phyloP scores from a whole-genome alignment of 208 protist species.

The Entamoeba invadens region DNA sequence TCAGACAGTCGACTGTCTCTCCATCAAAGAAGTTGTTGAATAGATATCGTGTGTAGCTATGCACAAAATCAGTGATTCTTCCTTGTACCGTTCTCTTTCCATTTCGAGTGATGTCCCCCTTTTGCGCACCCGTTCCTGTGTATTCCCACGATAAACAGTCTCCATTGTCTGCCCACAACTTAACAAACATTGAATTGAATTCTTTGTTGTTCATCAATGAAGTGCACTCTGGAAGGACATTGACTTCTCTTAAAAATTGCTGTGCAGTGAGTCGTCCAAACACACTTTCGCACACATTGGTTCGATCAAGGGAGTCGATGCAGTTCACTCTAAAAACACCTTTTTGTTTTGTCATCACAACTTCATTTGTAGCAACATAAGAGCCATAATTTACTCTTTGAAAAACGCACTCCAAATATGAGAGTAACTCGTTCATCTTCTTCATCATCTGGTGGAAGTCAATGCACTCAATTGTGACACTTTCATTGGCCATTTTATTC shows the following conservation, averaged over 20 bases:
- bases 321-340: slow-evolving; percentile 35
- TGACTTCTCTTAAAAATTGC: neutral
- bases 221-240: neutral
- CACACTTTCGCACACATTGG: slow-evolving; percentile 23
- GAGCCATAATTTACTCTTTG: neutral
- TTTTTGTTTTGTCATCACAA: neutral
- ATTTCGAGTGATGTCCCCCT: slow-evolving; percentile 16
- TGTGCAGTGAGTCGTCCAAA: slow-evolving; percentile 1
- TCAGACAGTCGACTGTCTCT: slow-evolving; percentile 16
- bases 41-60: slow-evolving; percentile 8
- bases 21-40: slow-evolving; percentile 31
- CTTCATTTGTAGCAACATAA: neutral
- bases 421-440: slow-evolving; percentile 8
- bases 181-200: neutral
- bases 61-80: slow-evolving; percentile 6
- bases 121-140: slow-evolving; percentile 28
- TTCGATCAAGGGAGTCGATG: slow-evolving; percentile 37
- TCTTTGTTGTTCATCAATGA: neutral
- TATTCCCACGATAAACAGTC: slow-evolving; percentile 18
- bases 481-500: neutral
- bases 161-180: slow-evolving; percentile 28
- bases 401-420: neutral
- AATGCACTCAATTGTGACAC: neutral
- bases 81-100: slow-evolving; percentile 28
- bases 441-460: slow-evolving; percentile 12